Evolutionary conservation across 169 alveolate species (phyloP).

Genomic region (Plasmodium knowlesi): DNA sequence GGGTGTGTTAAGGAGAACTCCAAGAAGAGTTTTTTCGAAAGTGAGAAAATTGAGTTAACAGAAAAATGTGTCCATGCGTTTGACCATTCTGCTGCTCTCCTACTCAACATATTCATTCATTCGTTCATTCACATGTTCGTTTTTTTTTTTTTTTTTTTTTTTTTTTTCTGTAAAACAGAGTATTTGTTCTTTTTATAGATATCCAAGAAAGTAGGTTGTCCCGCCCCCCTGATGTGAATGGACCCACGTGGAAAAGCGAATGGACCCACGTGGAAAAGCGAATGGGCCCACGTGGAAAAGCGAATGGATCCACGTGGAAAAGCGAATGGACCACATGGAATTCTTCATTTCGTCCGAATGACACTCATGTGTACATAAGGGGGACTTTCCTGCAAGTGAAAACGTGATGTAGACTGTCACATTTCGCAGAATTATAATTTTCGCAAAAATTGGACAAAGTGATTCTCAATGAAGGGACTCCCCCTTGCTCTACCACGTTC

Average conservation of each 20-base stretch:
- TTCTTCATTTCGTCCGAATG: not conserved
- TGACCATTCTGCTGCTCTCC: not conserved
- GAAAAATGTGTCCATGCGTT: not conserved
- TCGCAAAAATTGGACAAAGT: not conserved
- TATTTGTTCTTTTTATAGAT: constrained; percentile 45
- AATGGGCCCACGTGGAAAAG: not conserved
- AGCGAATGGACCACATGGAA: not conserved
- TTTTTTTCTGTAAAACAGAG: constrained; percentile 43
- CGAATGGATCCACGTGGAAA: too few relatives aligned
- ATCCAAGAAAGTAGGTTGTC: not conserved
- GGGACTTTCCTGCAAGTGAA: not conserved
- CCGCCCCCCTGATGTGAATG: not conserved
- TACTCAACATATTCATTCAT: not conserved
- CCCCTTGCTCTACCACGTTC: not conserved
- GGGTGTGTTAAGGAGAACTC: constrained; percentile 8
- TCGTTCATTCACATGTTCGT: not conserved
- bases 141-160: not conserved
- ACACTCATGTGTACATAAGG: not conserved
- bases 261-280: not conserved
- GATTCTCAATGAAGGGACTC: not conserved
- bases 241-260: not conserved
- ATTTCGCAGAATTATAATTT: not conserved
- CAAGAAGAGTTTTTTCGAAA: constrained; percentile 34
- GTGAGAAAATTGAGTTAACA: not conserved
- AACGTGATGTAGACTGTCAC: not conserved